phyloP scores from a whole-genome alignment of 169 alveolate genomes.

The Plasmodium gallinaceum region DNA sequence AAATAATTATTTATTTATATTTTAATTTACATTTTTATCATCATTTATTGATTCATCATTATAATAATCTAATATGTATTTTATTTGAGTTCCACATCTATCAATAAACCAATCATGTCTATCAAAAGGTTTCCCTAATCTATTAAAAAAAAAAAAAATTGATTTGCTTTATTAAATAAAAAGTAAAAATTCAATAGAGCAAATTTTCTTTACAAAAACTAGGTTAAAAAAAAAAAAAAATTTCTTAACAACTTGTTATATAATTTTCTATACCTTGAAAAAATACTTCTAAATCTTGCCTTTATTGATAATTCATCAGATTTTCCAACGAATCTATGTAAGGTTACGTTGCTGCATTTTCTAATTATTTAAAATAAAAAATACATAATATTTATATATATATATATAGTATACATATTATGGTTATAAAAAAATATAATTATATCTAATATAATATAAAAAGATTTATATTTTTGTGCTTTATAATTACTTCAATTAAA shows the following conservation, averaged over 20 bases:
- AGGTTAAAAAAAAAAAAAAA: background rate
- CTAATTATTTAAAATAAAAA: conserved; percentile 30
- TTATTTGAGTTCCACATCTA: conserved; percentile 87
- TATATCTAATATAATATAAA: background rate
- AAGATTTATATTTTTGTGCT: background rate
- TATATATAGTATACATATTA: background rate
- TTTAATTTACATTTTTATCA: conserved; percentile 73
- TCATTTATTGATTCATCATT: conserved; percentile 86
- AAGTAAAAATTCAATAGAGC: background rate
- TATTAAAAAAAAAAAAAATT: background rate
- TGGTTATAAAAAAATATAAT: background rate
- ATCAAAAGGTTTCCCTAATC: conserved; percentile 88
- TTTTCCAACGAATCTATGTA: conserved; percentile 88
- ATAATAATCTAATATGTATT: conserved; percentile 89
- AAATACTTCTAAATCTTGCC: conserved; percentile 80
- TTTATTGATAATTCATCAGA: conserved; percentile 81
- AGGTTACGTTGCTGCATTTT: conserved; percentile 80
- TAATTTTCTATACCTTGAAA: conserved; percentile 38
- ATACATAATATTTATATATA: background rate
- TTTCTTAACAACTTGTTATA: background rate
- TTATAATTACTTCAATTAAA: background rate
- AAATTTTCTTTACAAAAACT: background rate
- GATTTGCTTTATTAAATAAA: background rate
- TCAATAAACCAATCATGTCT: conserved; percentile 91
- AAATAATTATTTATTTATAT: background rate